Base-by-base conservation (phyloP, 192 early-diverging fungal species). In the Backusella parvicylindrica region DNA sequence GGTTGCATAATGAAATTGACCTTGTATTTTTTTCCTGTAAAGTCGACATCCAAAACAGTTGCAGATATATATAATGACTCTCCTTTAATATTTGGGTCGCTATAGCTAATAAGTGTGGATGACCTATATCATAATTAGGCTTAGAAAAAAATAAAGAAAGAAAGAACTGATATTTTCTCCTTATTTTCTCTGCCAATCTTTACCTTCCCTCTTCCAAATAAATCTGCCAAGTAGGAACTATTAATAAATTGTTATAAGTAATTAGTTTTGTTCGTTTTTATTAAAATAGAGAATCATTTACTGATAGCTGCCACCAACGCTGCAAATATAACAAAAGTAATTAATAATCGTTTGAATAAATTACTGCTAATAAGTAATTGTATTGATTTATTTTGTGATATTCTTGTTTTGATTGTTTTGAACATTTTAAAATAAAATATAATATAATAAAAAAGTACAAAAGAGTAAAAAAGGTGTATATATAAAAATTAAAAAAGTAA, bases 1-100 rank as follows among this genome's bases (percentile, higher is more conserved):
- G 84, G 84, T 28, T 81, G 79, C 23, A 86, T 76, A 30, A 83
- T 67, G 37, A 86, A 84, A 66, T 86, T 82, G 0, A 86, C 70
- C 6, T 78, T 71, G 64, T 82, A 86, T 67, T 73, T 80, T 76
- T 86, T 86, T 26, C 77, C 82, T 15, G 81, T 75, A 68, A 86
- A 86, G 37, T 83, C 77, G n/a, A 86, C 82, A 70, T 79, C 77
- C 60, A 81, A 56, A 11, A 86, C 76, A 35, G 80, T 77, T 13
- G 83, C 82, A 41, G 79, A 77, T 23, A 83, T 78, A 41, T 76
- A 83, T 38, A 79, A 70, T 15, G 78, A 74, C 21, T 79, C 72
- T n/a, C 73, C 69, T 37, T 63, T 74, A 64, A 64, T 75, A 38
- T 71, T 75, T 2, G 78, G 78, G 38, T 75, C 69, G 65, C 41